Base-by-base conservation (phyloP, 176 grass and related monocot species). In the Hsuehochloa calcarea region DNA sequence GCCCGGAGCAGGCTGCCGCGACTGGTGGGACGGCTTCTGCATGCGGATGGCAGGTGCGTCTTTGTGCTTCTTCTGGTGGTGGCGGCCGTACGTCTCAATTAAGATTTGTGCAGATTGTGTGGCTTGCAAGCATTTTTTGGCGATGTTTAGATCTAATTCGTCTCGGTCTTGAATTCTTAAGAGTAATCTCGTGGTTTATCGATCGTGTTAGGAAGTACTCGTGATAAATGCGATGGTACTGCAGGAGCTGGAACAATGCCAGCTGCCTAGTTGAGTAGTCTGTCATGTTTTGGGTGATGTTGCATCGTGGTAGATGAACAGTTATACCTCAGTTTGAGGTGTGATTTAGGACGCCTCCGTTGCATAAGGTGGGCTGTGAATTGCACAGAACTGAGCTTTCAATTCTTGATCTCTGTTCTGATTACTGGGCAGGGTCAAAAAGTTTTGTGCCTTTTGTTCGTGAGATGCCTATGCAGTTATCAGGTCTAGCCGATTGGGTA, bases 21-120 rank as follows among this genome's bases (percentile, higher is more conserved):
- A 90, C 85, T 90, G 89, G 89, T 90, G 89, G 89, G 89, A 90
- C 13, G 80, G 68, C 61, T 87, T 90, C 75, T 84, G 80, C 74
- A 69, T 84, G 74, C 80, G 89, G 68, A 87, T 87, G 85, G 52
- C 84, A 80, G 89, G 85, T 87, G 85, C 75, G 74, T 87, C 22
- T 22, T 22, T n/a, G 9, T 1, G 7, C 45, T 5, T 72, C 5
- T n/a, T n/a, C 12, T 14, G 12, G n/a, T 2, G 34, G 34, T 60
- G 63, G 13, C 11, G 29, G 37, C 68, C 85, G 51, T 68, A 66
- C 68, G 68, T 58, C 20, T 16, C 11, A 4, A 58, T 55, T 37
- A 39, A 68, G 85, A 79, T 90, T 84, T 62, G 89, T 44, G 80
- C 84, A 44, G 74, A 84, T 91, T 63, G 68, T 49, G 49, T 3